A percentile compares a stretch with the other conserved stretches of the same genome.
Conservation (phyloP, 2,329 filamentous ascomycete genomes). For the Calonectria pauciramosa region DNA sequence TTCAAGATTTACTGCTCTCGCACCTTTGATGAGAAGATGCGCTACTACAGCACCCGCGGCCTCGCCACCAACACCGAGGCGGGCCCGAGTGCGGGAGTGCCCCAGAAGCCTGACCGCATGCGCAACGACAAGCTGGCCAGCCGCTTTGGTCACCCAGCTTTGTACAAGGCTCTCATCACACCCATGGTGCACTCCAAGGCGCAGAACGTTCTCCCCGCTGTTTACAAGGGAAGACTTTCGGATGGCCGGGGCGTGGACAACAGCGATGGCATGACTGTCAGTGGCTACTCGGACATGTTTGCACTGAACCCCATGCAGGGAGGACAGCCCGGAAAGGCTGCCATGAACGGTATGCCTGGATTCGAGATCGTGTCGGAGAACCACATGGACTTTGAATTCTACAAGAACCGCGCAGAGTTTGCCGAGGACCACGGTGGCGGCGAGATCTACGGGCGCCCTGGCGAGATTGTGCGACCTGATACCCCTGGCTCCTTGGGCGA, state of each 20-base stretch:
- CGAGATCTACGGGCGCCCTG: conserved; percentile 71
- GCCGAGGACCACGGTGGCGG: conserved; percentile 88
- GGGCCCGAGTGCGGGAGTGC: conserved; percentile 44
- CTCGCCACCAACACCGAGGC: conserved; percentile 62
- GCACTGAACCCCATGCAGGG: conserved; percentile 83
- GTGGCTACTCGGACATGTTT: conserved; percentile 87
- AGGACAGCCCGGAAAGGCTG: conserved; percentile 62
- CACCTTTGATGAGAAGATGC: conserved; percentile 82
- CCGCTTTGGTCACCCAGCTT: conserved; percentile 89
- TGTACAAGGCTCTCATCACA: conserved; percentile 90
- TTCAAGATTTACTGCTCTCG: conserved; percentile 90
- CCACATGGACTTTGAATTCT: conserved; percentile 91
- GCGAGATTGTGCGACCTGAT: conserved; percentile 71
- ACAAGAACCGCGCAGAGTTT: conserved; percentile 91
- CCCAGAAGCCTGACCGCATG: conserved; percentile 64
- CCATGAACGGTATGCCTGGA: conserved; percentile 67
- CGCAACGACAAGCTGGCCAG: conserved; percentile 79
- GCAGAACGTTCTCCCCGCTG: conserved; percentile 85
- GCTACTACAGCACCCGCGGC: conserved; percentile 82
- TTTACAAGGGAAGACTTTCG: conserved; percentile 85
- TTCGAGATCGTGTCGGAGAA: conserved; percentile 93
- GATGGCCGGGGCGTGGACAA: conserved; percentile 74
- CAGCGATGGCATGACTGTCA: conserved; percentile 69
- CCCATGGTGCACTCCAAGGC: conserved; percentile 96
- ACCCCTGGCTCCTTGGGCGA: conserved; percentile 70